A percentile compares a stretch with the other conserved stretches of the same genome.
Evolutionary conservation across 768 basidiomycete genomes (phyloP).

Genomic region (Suillus placidus): DNA sequence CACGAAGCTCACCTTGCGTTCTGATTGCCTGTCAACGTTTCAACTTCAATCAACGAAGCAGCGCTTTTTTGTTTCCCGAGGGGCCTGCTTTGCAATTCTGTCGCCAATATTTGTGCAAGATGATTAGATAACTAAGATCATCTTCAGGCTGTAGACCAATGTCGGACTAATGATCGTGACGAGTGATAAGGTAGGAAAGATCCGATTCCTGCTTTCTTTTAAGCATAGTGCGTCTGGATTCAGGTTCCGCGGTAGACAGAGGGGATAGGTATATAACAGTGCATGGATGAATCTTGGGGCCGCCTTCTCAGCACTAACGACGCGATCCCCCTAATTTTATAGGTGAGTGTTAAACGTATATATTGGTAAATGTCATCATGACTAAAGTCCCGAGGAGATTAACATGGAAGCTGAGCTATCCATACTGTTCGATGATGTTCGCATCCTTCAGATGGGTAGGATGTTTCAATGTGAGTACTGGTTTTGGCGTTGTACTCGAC

Average conservation of each 20-base stretch:
- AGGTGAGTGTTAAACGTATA: neutral
- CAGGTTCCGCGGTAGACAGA: neutral
- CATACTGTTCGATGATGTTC: constrained; percentile 3
- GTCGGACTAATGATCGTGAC: neutral
- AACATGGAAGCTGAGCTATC: constrained; percentile 12
- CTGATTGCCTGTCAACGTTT: neutral
- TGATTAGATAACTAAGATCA: neutral
- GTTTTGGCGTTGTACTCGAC: neutral
- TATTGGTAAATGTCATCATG: neutral
- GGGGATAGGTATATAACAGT: neutral
- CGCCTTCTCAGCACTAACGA: neutral
- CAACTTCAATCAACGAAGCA: neutral
- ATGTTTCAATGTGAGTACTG: constrained; percentile 12
- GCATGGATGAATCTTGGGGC: neutral
- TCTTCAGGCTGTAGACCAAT: neutral
- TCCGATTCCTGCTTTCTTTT: too few species aligned
- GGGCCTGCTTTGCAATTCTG: neutral
- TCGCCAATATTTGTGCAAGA: neutral
- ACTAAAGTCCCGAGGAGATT: neutral
- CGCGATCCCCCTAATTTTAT: neutral
- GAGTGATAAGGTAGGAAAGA: neutral
- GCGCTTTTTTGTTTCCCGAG: neutral
- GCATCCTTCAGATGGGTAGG: constrained; percentile 12
- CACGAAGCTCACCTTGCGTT: neutral
- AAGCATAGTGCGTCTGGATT: neutral